phyloP scores from a whole-genome alignment of 2,329 filamentous ascomycete genomes.

The Plenodomus biglobosus region DNA sequence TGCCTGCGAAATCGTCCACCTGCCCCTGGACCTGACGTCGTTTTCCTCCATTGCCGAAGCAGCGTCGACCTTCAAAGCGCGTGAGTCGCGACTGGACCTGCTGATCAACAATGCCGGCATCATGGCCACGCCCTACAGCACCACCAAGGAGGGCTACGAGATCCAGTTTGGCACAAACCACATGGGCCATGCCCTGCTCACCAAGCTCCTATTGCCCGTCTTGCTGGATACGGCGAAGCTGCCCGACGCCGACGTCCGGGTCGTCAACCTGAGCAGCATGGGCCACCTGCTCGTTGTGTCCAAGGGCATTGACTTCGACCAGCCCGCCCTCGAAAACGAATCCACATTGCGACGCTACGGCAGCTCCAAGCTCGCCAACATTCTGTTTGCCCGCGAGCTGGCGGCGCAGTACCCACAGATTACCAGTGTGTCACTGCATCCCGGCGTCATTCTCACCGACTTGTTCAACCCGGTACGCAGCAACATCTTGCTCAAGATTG shows the following conservation, averaged over 20 bases:
- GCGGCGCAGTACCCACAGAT: constrained; percentile 50
- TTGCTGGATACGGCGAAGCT: constrained; percentile 47
- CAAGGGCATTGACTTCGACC: constrained; percentile 43
- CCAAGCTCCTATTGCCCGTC: constrained; percentile 49
- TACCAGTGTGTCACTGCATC: constrained; percentile 50
- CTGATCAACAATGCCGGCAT: constrained; percentile 53
- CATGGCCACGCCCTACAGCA: constrained; percentile 40
- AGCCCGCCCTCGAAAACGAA: constrained; percentile 32
- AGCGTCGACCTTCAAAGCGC: constrained; percentile 36
- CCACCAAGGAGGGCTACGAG: constrained; percentile 54
- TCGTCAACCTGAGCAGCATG: constrained; percentile 47
- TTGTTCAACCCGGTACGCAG: constrained; percentile 36
- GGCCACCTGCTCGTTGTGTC: constrained; percentile 25
- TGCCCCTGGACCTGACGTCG: constrained; percentile 48
- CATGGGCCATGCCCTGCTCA: constrained; percentile 54
- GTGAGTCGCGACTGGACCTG: constrained; percentile 49
- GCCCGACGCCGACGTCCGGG: constrained; percentile 48
- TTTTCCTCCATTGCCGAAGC: constrained; percentile 46
- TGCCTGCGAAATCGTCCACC: constrained; percentile 40
- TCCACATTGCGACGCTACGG: constrained; percentile 49
- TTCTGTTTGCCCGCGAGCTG: constrained; percentile 50
- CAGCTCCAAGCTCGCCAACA: constrained; percentile 54
- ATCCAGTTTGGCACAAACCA: constrained; percentile 56
- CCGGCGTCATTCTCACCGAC: constrained; percentile 53
- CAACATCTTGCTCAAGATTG: constrained; percentile 28